Percentiles rank a stretch among this genome's conserved stretches.
Conservation (phyloP, 176 grass and related monocot genomes). For the Leersia perrieri region DNA sequence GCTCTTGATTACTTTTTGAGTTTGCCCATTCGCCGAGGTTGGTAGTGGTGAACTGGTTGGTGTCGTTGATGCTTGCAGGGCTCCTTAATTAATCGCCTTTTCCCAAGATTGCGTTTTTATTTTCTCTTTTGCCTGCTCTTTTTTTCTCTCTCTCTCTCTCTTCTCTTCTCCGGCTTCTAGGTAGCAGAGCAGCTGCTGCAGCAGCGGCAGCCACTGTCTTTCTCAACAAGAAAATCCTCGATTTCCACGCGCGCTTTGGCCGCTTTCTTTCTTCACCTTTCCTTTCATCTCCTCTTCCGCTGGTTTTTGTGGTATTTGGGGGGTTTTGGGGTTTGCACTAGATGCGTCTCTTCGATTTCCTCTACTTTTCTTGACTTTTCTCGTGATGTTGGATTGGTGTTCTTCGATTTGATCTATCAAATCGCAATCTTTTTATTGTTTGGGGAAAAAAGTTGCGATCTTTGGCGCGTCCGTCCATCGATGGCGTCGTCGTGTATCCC, state of each 20-base stretch:
- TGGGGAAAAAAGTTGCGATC: background rate
- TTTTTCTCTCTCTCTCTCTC: no score
- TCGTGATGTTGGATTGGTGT: background rate
- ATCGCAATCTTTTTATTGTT: background rate
- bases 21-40: constrained; percentile 10
- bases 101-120: constrained; percentile 17
- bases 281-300: background rate
- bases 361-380: background rate
- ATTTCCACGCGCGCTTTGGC: constrained; percentile 39
- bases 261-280: constrained; percentile 3
- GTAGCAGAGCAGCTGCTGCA: background rate
- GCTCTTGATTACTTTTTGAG: constrained; percentile 11
- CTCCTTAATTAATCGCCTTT: constrained; percentile 21
- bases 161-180: background rate
- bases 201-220: constrained; percentile 18
- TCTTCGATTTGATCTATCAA: constrained; percentile 5
- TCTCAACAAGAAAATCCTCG: constrained; percentile 53
- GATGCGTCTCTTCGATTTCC: background rate
- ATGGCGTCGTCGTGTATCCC: constrained; percentile 81
- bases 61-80: constrained; percentile 12
- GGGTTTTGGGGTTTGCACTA: constrained; percentile 10
- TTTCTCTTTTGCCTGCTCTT: background rate
- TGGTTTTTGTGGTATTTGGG: constrained; percentile 27
- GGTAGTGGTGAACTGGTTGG: constrained; percentile 25
- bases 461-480: constrained; percentile 17